Percentiles rank a stretch among this genome's conserved stretches.
phyloP scores from a whole-genome alignment of 2,329 filamentous ascomycete genomes.

The Neospermospora avenae region DNA sequence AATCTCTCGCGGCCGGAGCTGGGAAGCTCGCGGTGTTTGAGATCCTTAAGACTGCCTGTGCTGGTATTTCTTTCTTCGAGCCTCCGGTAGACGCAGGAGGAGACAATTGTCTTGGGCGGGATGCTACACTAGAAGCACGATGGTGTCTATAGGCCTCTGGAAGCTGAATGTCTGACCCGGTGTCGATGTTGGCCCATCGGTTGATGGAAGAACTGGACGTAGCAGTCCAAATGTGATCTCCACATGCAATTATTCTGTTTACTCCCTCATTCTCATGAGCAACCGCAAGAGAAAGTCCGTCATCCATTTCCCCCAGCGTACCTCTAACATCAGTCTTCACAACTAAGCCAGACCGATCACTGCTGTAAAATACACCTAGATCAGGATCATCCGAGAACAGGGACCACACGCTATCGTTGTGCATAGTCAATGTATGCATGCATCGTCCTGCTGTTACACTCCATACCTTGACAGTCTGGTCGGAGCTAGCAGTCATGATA shows the following conservation, averaged over 20 bases:
- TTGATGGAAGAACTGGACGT: slow-evolving; percentile 73
- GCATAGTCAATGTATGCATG: slow-evolving; percentile 98
- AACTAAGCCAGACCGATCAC: slow-evolving; percentile 87
- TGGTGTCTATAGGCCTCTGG: slow-evolving; percentile 52
- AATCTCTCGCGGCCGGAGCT: slow-evolving; percentile 46
- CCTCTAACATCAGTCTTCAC: slow-evolving; percentile 90
- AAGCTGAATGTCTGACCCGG: slow-evolving; percentile 65
- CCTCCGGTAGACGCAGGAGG: slow-evolving; percentile 36
- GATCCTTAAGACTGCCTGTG: slow-evolving; percentile 74
- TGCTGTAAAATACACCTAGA: slow-evolving; percentile 89
- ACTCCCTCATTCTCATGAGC: slow-evolving; percentile 88
- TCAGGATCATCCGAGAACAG: slow-evolving; percentile 84
- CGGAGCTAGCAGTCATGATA: slow-evolving; percentile 90
- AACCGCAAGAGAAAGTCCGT: slow-evolving; percentile 85
- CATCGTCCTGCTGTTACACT: slow-evolving; percentile 91
- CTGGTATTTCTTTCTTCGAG: slow-evolving; percentile 65
- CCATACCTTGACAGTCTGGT: slow-evolving; percentile 98
- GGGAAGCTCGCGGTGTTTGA: slow-evolving; percentile 82
- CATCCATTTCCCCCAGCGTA: slow-evolving; percentile 70
- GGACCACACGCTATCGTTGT: slow-evolving; percentile 97
- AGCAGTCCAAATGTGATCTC: slow-evolving; percentile 63
- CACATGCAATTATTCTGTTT: slow-evolving; percentile 56
- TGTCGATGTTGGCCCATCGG: slow-evolving; percentile 77
- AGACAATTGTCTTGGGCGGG: slow-evolving; percentile 39
- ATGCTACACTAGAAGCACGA: slow-evolving; percentile 44